Base-by-base conservation (phyloP, 2,329 filamentous ascomycete species). In the Diplodia seriata region DNA sequence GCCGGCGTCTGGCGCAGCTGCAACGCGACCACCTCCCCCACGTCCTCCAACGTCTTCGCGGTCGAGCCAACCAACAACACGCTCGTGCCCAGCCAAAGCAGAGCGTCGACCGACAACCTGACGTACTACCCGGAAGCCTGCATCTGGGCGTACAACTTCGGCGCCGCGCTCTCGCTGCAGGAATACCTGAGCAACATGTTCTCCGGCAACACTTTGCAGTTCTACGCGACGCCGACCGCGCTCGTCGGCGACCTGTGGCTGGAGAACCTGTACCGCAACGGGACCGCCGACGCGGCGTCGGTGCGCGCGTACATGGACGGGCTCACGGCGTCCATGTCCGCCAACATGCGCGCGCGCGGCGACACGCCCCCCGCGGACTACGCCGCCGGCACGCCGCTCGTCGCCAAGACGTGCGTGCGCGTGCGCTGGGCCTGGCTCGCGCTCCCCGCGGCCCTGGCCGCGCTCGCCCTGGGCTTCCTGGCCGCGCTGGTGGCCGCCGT, bases 401-500 rank as follows among this genome's bases (percentile, higher is more conserved):
- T 15, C 4, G 49, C 56, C 14, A 47, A 20, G 23, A 61, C 56
- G 6, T 61, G 56, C 38, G 47, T 61, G 7, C 40, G 56, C 7
- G 56, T 61, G 38, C 56, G 56, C 3, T 61, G 56, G 56, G 38
- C 8, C 15, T 61, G 56, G 56, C 12, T 61, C 26, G 56, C 56
- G 1, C 40, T 61, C 15, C 56, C 56, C 15, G 14, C 23, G 1
- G 38, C 56, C 15, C 26, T 61, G 15, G 12, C 8, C 40, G 7
- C 31, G 11, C n/a, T 49, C 26, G 8, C 40, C 0, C 14, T 61
- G 8, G 14, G 38, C 3, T 61, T 61, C 15, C 23, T 61, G 7
- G 26, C 14, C 8, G 40, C 5, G 14, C 23, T 61, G 12, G 5
- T 61, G 40, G 7, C 31, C 23, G 9, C 12, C 18, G 29, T 40